Base-by-base conservation (phyloP, 1,284 basidiomycete genomes). In the Irpex sp. region DNA sequence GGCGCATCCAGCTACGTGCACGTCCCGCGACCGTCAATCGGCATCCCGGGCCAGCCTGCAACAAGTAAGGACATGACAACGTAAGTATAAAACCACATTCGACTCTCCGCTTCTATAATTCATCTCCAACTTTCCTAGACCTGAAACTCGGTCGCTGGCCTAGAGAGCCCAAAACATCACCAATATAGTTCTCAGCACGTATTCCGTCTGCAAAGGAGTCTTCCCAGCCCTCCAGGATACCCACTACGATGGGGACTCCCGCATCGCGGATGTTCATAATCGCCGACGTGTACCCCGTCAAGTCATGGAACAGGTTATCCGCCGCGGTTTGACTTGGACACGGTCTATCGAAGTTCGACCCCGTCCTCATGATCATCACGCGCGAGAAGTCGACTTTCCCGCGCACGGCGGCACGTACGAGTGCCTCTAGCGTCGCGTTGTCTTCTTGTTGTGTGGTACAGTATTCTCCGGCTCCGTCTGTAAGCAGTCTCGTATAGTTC, bases 361-460 rank as follows among this genome's bases (percentile, higher is more conserved):
- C 79, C 1, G 81, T 79, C 21, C 82, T 75, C 72, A 82, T 78
- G 62, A 81, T 63, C 63, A 83, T 74, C 54, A 82, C 71, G 50
- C 82, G 75, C 1, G 73, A 67, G 68, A 81, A 83, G 69, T 83
- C 81, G 63, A 79, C 70, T 35, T 73, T 68, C 1, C 75, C 73
- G 21, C 76, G 74, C 53, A 75, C 68, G 57, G 75, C 72, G 1
- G 75, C 78, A 33, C 81, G 76, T 31, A 82, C 65, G 59, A 83
- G 75, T 1, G 76, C 75, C 60, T 78, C 79, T 37, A 82, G 77
- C 26, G 74, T 76, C 15, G 78, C 81, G 65, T 81, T 82, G 71
- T 83, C 82, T 68, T 84, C 82, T 67, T 83, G 79, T 8, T 79
- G 78, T 5, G 80, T 79, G 17, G 78, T 74, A 61, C 77, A 77